Conservation (phyloP, 306 rosid genomes). For the Hippophae rhamnoides region DNA sequence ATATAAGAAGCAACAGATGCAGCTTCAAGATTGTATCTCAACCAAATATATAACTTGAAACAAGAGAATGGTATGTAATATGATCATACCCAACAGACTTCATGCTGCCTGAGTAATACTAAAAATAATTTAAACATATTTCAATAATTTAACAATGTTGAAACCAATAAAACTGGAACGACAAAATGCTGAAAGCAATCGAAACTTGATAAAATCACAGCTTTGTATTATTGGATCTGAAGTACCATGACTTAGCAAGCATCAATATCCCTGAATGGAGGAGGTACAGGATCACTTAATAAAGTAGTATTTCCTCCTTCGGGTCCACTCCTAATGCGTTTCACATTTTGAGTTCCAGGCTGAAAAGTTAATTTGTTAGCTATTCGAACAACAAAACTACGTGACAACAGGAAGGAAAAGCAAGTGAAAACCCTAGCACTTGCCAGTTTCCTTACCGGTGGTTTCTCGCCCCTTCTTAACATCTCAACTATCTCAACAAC, state of each 20-base stretch:
- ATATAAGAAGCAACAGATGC: not conserved
- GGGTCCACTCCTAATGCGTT: slow-evolving; percentile 68
- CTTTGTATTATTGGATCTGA: slow-evolving; percentile 58
- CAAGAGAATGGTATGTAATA: slow-evolving; percentile 5
- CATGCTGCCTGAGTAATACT: slow-evolving; percentile 7
- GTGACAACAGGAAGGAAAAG: not conserved
- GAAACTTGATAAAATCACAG: slow-evolving; percentile 42
- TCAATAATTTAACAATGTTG: slow-evolving; percentile 13
- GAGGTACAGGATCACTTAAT: slow-evolving; percentile 65
- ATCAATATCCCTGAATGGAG: slow-evolving; percentile 90
- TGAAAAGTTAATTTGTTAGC: slow-evolving; percentile 16
- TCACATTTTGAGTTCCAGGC: slow-evolving; percentile 87
- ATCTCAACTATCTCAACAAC: slow-evolving; percentile 78
- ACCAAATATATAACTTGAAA: slow-evolving; percentile 5
- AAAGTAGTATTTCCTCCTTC: slow-evolving; percentile 94
- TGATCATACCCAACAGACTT: slow-evolving; percentile 4
- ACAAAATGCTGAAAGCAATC: not conserved
- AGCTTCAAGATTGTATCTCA: not conserved
- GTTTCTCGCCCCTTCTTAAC: slow-evolving; percentile 84
- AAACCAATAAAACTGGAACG: slow-evolving; percentile 8
- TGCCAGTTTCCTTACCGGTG: slow-evolving; percentile 47
- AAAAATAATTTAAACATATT: slow-evolving; percentile 24
- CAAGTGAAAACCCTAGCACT: not conserved
- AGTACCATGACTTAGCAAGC: slow-evolving; percentile 47
- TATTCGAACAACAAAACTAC: slow-evolving; percentile 2